phyloP scores from a whole-genome alignment of 2,329 filamentous ascomycete species.

The Epichloe typhina region DNA sequence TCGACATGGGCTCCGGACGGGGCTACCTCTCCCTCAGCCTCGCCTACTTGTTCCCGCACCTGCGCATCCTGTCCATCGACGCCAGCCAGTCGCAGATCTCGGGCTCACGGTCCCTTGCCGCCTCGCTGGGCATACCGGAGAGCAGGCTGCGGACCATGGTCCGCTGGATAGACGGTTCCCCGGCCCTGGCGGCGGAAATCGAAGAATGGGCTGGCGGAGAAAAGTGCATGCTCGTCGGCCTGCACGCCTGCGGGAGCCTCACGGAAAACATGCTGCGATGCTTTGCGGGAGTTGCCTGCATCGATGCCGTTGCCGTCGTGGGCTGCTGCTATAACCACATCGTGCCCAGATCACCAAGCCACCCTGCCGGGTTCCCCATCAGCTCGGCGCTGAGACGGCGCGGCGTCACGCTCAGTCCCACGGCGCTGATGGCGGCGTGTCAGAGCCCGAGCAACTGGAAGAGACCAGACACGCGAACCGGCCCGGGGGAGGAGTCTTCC shows the following conservation, averaged over 20 bases:
- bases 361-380: conserved; percentile 25
- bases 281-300: conserved; percentile 11
- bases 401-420: conserved; percentile 15
- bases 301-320: conserved; percentile 14
- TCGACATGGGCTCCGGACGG: conserved; percentile 17
- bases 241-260: conserved; percentile 20
- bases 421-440: conserved; percentile 20
- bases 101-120: conserved; percentile 13
- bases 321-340: conserved; percentile 24
- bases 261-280: conserved; percentile 21
- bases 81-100: conserved; percentile 18
- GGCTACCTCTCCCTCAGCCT: conserved; percentile 18
- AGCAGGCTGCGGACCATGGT: conserved; percentile 12
- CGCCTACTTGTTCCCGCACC: conserved; percentile 15
- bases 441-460: conserved; percentile 22
- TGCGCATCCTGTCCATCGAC: conserved; percentile 18
- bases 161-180: conserved; percentile 17
- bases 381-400: conserved; percentile 17
- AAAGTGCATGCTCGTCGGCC: conserved; percentile 18
- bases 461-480: conserved; percentile 6
- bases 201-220: conserved; percentile 15
- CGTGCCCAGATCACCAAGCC: conserved; percentile 18
- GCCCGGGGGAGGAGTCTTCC: conserved; percentile 5
- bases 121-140: conserved; percentile 11
- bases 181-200: conserved; percentile 11